Base-by-base conservation (phyloP, 495 filamentous ascomycete genomes). In the Penicillium tannophilum region DNA sequence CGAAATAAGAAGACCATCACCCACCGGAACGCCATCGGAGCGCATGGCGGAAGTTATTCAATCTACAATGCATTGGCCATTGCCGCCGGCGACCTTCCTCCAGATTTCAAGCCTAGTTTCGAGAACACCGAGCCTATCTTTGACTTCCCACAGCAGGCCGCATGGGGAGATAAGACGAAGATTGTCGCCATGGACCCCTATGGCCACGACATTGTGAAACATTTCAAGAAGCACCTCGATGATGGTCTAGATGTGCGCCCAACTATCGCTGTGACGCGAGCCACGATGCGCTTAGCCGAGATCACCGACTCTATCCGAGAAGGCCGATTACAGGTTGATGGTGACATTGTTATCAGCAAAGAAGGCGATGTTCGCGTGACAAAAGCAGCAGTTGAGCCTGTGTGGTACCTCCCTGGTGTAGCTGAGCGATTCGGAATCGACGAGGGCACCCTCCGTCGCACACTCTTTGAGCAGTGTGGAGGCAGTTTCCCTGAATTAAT, bases 171-270 rank as follows among this genome's bases (percentile, higher is more conserved):
- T 70, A 84, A 86, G 68, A 93, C 90, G 67, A 98, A 96, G 80
- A 97, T 98, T 58, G 94, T 98, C 30, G 89, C 94, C 26, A 96
- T 98, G 90, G 94, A 98, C 71, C 94, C 94, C 8, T 88, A 87
- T 62, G 94, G 94, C 5, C 94, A 98, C 72, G 78, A 96, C 59
- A 67, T 74, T 14, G 73, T 79, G 49, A 75, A 76, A 36, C 70
- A 76, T 47, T 79, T 71, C 57, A 56, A 64, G 23, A 68, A 74
- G 16, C 63, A 74, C 46, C 54, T 79, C 14, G 64, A 70, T 28
- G 86, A 89, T 8, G 92, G 93, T 16, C 93, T 88, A 88, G 93
- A 98, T 63, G 90, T 98, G 59, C 84, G 93, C 46, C 94, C 94
- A 23, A 97, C 94, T 1, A 98, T 98, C 77, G 90, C 94, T 10